phyloP scores from a whole-genome alignment of 805 yeast genomes.

The Yamadazyma kitorensis region DNA sequence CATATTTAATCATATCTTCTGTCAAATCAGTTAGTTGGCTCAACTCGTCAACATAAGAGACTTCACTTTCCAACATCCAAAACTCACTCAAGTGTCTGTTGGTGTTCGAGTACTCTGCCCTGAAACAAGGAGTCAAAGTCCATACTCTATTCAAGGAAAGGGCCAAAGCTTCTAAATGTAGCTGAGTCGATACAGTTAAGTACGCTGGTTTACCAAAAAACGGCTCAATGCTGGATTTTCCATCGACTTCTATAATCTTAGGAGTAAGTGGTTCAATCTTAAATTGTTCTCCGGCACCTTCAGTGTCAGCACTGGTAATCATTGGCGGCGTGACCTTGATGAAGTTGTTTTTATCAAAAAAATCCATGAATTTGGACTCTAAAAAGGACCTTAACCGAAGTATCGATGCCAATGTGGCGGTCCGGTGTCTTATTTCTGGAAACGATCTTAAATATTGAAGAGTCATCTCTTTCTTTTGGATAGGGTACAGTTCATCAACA shows the following conservation, averaged over 20 bases:
- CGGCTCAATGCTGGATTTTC: conserved; percentile 16
- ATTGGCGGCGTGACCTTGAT: conserved; percentile 82
- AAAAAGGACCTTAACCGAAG: conserved; percentile 71
- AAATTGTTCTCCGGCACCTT: conserved; percentile 95
- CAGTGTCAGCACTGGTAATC: conserved; percentile 88
- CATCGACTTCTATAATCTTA: conserved; percentile 10
- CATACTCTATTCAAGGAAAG: conserved; percentile 77
- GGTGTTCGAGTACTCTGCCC: conserved; percentile 92
- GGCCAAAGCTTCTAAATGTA: conserved; percentile 81
- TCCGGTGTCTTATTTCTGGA: conserved; percentile 79
- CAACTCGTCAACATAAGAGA: conserved; percentile 61
- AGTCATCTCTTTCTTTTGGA: conserved; percentile 77
- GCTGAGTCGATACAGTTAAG: conserved; percentile 87
- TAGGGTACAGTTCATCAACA: conserved; percentile 65
- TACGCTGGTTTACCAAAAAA: conserved; percentile 70
- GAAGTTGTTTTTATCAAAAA: conserved; percentile 54
- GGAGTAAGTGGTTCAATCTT: conserved; percentile 37
- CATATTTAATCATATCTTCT: conserved; percentile 65
- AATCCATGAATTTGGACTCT: conserved; percentile 51
- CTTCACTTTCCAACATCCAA: conserved; percentile 97
- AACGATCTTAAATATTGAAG: conserved; percentile 62
- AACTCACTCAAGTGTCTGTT: conserved; percentile 90
- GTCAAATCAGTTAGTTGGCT: conserved; percentile 60
- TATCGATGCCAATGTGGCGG: conserved; percentile 61
- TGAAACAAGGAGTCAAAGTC: conserved; percentile 86